A percentile compares a stretch with the other conserved stretches of the same genome.
Conservation (phyloP, 208 protist genomes). For the Leishmania martiniquensis region DNA sequence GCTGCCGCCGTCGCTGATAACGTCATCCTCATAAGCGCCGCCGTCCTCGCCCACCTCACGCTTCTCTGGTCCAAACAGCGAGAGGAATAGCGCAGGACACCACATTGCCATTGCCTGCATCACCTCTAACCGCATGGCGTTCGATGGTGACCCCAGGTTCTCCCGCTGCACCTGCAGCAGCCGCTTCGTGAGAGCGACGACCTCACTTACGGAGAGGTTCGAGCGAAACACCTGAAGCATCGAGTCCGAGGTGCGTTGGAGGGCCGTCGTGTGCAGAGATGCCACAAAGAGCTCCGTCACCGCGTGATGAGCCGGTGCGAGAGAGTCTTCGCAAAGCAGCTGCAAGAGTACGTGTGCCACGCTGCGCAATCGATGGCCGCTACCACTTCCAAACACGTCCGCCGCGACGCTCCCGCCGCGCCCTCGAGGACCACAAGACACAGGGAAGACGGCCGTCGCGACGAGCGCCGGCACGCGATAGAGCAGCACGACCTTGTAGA, state of each 20-base stretch:
- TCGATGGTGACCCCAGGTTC: constrained; percentile 16
- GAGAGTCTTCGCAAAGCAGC: constrained; percentile 14
- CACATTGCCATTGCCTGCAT: constrained; percentile 29
- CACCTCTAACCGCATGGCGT: constrained; percentile 35
- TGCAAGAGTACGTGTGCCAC: constrained; percentile 10
- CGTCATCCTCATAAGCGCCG: background rate
- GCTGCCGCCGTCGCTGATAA: background rate
- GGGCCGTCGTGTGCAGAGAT: constrained; percentile 12
- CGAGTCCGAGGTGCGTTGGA: background rate
- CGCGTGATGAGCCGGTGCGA: constrained; percentile 8
- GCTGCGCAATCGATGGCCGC: constrained; percentile 5
- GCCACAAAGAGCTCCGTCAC: constrained; percentile 29
- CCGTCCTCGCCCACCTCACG: background rate
- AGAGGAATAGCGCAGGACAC: constrained; percentile 28
- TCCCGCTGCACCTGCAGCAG: constrained; percentile 21
- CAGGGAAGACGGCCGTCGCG: constrained; percentile 19
- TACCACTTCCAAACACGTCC: background rate
- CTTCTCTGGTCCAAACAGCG: constrained; percentile 24
- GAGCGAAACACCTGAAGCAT: constrained; percentile 18
- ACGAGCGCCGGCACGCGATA: constrained; percentile 13
- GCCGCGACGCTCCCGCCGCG: background rate
- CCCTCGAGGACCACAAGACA: background rate
- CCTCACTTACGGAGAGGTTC: constrained; percentile 1
- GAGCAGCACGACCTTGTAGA: constrained; percentile 16
- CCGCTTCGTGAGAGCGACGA: background rate